Base-by-base conservation (phyloP, 192 early-diverging fungal genomes). In the Coemansia aciculifera region DNA sequence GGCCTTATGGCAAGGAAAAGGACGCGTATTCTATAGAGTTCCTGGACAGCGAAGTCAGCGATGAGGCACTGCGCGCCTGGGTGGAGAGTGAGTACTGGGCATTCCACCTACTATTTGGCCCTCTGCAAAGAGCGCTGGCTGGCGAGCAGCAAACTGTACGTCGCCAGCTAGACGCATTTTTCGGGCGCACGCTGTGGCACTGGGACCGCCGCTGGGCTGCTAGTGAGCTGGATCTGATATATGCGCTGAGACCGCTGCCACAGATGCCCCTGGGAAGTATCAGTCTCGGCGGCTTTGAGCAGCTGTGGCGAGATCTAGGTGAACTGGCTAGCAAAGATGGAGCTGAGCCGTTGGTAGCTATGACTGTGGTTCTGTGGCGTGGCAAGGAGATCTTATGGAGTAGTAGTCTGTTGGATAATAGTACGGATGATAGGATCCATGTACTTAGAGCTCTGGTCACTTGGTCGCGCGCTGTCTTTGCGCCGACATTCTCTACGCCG, bases 11-110 rank as follows among this genome's bases (percentile, higher is more conserved):
- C 11, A 66, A 67, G 24, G 80, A 83, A 43, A 74, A 72, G 64
- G 80, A 72, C 46, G 68, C 80, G 19, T 77, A 72, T 34, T 62
- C 75, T 38, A 69, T 83, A 34, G 80, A 78, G 67, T 83, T 83
- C 13, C 52, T 78, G n/a, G 80, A 74, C 11, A 34, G 49, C 8
- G 68, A 71, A 42, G 52, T 83, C 12, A 44, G 48, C 38, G 80
- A 83, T 43, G 24, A 49, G 34, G 75, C 75, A 31, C 19, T 83
- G 29, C 60, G 43, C 0, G 57, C 60, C 5, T 83, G 80, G 80
- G 52, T 83, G 43, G 10, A 21, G 59, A 56, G 63, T 17, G 80
- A 83, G 67, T 78, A 78, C 54, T 56, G 59, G 68, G 72, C 74
- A 0, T 83, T 71, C 17, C 17, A 62, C 2, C 3, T 78, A 13